A percentile compares a stretch with the other conserved stretches of the same genome.
phyloP scores from a whole-genome alignment of 2,329 filamentous ascomycete genomes.

The Paracamarosporium sp. region DNA sequence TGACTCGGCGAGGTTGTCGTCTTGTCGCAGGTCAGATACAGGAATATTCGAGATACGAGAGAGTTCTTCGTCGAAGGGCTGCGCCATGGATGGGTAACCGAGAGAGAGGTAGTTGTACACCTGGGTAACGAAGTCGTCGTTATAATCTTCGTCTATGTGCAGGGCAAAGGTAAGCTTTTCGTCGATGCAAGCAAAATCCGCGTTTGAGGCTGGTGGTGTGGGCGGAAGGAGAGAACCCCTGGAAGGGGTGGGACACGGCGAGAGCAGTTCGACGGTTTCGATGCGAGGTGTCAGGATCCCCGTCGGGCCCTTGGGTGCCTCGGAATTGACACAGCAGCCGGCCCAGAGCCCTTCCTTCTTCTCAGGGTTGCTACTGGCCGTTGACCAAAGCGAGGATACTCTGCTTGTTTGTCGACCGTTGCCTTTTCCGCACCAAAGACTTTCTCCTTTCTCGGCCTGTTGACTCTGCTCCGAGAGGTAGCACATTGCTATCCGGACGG shows the following conservation, averaged over 20 bases:
- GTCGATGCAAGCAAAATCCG: conserved; percentile 51
- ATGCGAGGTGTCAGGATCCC: conserved; percentile 59
- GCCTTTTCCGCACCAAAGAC: conserved; percentile 63
- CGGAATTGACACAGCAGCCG: conserved; percentile 66
- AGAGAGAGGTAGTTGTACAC: conserved; percentile 97
- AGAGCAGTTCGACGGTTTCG: conserved; percentile 51
- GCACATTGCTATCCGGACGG: conserved; percentile 57
- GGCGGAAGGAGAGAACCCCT: conserved; percentile 36
- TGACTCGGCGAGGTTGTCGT: conserved; percentile 70
- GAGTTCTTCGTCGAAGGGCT: conserved; percentile 83
- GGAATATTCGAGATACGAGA: conserved; percentile 78
- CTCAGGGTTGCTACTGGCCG: conserved; percentile 53
- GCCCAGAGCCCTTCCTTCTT: conserved; percentile 75
- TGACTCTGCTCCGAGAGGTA: conserved; percentile 58
- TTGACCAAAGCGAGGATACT: conserved; percentile 44
- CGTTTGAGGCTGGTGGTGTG: conserved; percentile 45
- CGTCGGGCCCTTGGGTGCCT: conserved; percentile 50
- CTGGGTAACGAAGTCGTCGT: conserved; percentile 87
- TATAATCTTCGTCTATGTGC: conserved; percentile 70
- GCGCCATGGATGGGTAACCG: conserved; percentile 86
- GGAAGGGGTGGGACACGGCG: conserved; percentile 45
- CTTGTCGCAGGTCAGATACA: conserved; percentile 71
- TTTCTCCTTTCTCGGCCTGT: conserved; percentile 56
- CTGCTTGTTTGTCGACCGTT: conserved; percentile 37
- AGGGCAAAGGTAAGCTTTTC: conserved; percentile 52